A percentile compares a stretch with the other conserved stretches of the same genome.
Evolutionary conservation across 2,329 filamentous ascomycete genomes (phyloP).

Genomic region (Lachnellula occidentalis): DNA sequence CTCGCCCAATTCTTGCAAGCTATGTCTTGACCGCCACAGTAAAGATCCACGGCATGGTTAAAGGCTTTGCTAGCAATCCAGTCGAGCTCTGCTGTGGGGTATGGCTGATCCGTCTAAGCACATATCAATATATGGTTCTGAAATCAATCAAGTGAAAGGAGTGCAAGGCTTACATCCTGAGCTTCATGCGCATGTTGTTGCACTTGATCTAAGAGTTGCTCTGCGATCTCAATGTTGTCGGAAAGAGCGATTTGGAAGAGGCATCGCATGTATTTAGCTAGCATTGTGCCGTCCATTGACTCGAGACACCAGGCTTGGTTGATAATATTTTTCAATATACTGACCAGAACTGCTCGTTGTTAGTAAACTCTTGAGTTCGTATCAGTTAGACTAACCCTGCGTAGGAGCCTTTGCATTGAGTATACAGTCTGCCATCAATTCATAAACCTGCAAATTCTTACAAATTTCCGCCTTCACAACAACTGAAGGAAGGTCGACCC

Average conservation of each 20-base stretch:
- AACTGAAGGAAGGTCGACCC: constrained; percentile 58
- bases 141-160: background rate
- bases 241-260: constrained; percentile 64
- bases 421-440: constrained; percentile 62
- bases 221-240: constrained; percentile 44
- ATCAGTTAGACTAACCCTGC: constrained; percentile 37
- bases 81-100: constrained; percentile 64
- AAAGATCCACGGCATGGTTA: constrained; percentile 67
- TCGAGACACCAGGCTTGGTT: constrained; percentile 59
- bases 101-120: constrained; percentile 39
- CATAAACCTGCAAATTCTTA: constrained; percentile 43
- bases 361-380: constrained; percentile 35
- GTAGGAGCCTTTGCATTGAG: constrained; percentile 48
- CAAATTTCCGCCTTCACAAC: constrained; percentile 47
- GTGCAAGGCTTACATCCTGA: constrained; percentile 36
- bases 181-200: constrained; percentile 46
- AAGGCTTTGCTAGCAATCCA: constrained; percentile 68
- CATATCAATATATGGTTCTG: constrained; percentile 17
- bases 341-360: constrained; percentile 34
- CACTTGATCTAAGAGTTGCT: constrained; percentile 61
- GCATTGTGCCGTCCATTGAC: constrained; percentile 48
- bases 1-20: constrained; percentile 41
- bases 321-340: constrained; percentile 60
- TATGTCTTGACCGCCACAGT: constrained; percentile 48
- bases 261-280: constrained; percentile 74